Evolutionary conservation across 2,329 filamentous ascomycete genomes (phyloP).

Genomic region (Talaromyces piceae): DNA sequence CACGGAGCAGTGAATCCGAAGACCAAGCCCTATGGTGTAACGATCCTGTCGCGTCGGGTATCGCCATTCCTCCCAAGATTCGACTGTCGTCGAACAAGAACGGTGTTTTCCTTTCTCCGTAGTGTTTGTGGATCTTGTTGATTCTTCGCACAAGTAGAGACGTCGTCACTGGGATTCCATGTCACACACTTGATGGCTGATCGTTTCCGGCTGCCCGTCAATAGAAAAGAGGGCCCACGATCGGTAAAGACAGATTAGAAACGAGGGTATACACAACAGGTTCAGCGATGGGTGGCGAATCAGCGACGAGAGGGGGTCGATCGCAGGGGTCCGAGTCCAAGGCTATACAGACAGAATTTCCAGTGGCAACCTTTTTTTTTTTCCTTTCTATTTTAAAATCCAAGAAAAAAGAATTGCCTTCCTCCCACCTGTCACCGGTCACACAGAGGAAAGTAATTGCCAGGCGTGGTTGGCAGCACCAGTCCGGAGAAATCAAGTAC

Average conservation of each 20-base stretch:
- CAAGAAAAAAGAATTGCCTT: too few relatives aligned
- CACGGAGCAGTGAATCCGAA: slow-evolving; percentile 36
- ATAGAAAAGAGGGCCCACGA: slow-evolving; percentile 1
- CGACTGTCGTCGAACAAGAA: slow-evolving; percentile 1
- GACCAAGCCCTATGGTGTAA: slow-evolving; percentile 20
- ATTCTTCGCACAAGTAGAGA: slow-evolving; percentile 1
- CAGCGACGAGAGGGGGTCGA: slow-evolving; percentile 6
- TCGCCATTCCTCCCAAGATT: slow-evolving; percentile 11
- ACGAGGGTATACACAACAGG: neutral
- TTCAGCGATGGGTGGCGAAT: neutral
- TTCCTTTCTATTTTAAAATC: neutral
- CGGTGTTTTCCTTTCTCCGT: neutral
- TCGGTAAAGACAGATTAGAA: slow-evolving; percentile 11
- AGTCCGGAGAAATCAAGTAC: slow-evolving; percentile 13
- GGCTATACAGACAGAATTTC: neutral
- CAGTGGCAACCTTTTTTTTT: neutral
- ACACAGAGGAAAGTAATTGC: neutral
- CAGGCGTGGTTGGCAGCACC: neutral
- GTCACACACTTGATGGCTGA: slow-evolving; percentile 7
- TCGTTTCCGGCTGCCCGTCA: neutral
- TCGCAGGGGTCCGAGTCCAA: neutral
- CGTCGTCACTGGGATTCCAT: slow-evolving; percentile 10
- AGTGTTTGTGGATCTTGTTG: neutral
- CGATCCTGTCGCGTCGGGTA: slow-evolving; percentile 12
- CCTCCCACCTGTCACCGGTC: neutral